Percentiles rank a stretch among this genome's conserved stretches.
Conservation (phyloP, 1,139 yeast genomes). For the Protomyces gravidus region DNA sequence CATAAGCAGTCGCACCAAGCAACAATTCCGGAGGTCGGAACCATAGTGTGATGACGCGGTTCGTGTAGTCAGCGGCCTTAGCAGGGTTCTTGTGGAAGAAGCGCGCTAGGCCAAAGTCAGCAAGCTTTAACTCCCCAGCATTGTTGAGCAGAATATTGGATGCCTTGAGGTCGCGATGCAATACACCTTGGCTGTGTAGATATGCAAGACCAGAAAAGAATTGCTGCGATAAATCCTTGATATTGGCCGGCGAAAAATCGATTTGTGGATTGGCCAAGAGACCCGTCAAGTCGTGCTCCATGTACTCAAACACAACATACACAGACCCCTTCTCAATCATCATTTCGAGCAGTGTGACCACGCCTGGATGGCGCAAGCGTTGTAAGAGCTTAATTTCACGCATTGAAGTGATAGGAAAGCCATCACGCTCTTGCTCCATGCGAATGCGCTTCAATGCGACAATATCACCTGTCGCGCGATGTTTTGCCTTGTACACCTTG, state of each 20-base stretch:
- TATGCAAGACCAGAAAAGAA: slow-evolving; percentile 75
- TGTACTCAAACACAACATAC: slow-evolving; percentile 87
- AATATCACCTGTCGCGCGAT: slow-evolving; percentile 59
- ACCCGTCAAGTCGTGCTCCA: slow-evolving; percentile 91
- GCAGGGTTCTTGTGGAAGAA: slow-evolving; percentile 42
- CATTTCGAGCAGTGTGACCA: slow-evolving; percentile 74
- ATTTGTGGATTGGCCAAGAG: slow-evolving; percentile 73
- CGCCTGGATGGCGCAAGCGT: slow-evolving; percentile 73
- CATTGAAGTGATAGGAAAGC: slow-evolving; percentile 92
- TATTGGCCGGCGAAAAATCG: slow-evolving; percentile 57
- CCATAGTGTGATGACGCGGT: slow-evolving; percentile 93
- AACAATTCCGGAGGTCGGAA: slow-evolving; percentile 93
- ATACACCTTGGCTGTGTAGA: slow-evolving; percentile 69
- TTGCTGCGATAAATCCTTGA: slow-evolving; percentile 73
- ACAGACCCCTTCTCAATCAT: slow-evolving; percentile 74
- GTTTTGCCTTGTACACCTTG: slow-evolving; percentile 70
- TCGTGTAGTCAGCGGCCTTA: slow-evolving; percentile 69
- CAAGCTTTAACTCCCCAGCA: slow-evolving; percentile 71
- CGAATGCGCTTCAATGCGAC: slow-evolving; percentile 83
- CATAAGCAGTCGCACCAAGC: slow-evolving; percentile 84
- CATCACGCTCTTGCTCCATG: slow-evolving; percentile 83
- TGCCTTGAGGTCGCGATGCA: slow-evolving; percentile 89
- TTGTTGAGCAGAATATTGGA: slow-evolving; percentile 77
- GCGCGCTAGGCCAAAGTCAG: slow-evolving; percentile 93
- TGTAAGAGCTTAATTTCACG: slow-evolving; percentile 85